These are phyloP conservation scores for Trichoderma sp. DNA, from an alignment of 2,329 filamentous ascomycete genomes.

Conservation along the genomic window DNA sequence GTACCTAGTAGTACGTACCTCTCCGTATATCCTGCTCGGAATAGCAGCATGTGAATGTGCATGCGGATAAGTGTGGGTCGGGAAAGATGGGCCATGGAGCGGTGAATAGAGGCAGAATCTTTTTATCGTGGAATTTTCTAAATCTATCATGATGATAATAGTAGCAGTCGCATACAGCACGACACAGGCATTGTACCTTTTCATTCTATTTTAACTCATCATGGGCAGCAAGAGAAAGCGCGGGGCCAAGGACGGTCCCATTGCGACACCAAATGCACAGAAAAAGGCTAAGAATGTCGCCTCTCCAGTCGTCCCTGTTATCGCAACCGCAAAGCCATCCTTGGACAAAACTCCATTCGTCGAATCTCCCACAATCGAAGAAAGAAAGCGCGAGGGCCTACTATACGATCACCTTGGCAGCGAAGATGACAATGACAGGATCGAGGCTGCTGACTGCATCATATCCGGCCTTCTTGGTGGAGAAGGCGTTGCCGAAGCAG, in stretches of 20 bases:
- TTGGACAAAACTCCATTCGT: conserved; percentile 45
- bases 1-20: too few species aligned
- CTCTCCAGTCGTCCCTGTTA: conserved; percentile 22
- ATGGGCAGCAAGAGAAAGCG: conserved; percentile 39
- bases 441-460: conserved; percentile 57
- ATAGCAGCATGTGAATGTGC: neutral
- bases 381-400: conserved; percentile 55
- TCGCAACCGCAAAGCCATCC: conserved; percentile 27
- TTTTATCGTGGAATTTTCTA: conserved; percentile 20
- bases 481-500: conserved; percentile 48
- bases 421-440: conserved; percentile 53
- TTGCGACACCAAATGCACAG: conserved; percentile 25
- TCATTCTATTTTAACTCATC: conserved; percentile 20
- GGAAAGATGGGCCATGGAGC: neutral
- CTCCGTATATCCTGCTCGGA: neutral
- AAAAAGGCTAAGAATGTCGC: conserved; percentile 34
- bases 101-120: conserved; percentile 17
- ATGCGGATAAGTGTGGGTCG: conserved; percentile 1
- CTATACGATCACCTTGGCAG: conserved; percentile 62
- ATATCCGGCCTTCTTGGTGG: conserved; percentile 53
- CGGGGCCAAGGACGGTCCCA: conserved; percentile 32
- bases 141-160: conserved; percentile 6
- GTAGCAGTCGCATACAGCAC: neutral
- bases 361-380: conserved; percentile 49
- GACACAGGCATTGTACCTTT: conserved; percentile 6